Evolutionary conservation across 1,139 yeast species (phyloP).

Genomic region (Nakaseomyces sp.): DNA sequence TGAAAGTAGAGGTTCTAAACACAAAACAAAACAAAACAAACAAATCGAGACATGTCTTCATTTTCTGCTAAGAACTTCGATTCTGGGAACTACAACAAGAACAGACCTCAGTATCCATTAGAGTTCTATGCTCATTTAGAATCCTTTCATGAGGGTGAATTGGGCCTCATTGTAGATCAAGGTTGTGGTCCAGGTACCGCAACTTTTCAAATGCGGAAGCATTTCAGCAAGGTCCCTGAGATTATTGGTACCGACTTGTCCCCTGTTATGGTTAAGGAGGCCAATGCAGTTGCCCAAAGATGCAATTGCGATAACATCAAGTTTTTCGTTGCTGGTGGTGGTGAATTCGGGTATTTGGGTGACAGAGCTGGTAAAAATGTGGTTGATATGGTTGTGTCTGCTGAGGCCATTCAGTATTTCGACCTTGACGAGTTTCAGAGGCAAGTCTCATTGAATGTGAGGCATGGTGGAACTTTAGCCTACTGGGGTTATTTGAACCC

Average conservation of each 20-base stretch:
- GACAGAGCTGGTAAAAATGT: constrained; percentile 22
- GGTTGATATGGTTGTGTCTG: constrained; percentile 59
- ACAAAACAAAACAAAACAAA: constrained; percentile 27
- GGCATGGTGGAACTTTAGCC: constrained; percentile 56
- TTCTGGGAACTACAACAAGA: constrained; percentile 48
- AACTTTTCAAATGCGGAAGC: constrained; percentile 42
- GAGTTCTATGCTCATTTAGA: constrained; percentile 42
- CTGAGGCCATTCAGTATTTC: constrained; percentile 79
- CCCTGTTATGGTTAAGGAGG: constrained; percentile 47
- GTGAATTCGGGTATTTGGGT: neutral
- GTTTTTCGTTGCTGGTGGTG: constrained; percentile 11
- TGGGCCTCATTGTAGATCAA: constrained; percentile 45
- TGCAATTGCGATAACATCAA: constrained; percentile 24
- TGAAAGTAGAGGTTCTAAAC: neutral
- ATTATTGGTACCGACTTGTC: constrained; percentile 65
- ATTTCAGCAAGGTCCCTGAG: constrained; percentile 32
- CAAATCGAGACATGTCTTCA: too few species aligned
- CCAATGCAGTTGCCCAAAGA: constrained; percentile 24
- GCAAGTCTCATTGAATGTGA: constrained; percentile 43
- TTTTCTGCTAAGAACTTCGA: constrained; percentile 53
- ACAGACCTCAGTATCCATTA: constrained; percentile 59
- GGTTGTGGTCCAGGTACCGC: constrained; percentile 85
- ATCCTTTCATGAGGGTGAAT: constrained; percentile 33
- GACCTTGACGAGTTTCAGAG: constrained; percentile 45
- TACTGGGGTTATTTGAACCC: constrained; percentile 80